These are phyloP conservation scores for Chimonanthus praecox DNA, from an alignment of 164 flowering plant species.

Conservation along the genomic window DNA sequence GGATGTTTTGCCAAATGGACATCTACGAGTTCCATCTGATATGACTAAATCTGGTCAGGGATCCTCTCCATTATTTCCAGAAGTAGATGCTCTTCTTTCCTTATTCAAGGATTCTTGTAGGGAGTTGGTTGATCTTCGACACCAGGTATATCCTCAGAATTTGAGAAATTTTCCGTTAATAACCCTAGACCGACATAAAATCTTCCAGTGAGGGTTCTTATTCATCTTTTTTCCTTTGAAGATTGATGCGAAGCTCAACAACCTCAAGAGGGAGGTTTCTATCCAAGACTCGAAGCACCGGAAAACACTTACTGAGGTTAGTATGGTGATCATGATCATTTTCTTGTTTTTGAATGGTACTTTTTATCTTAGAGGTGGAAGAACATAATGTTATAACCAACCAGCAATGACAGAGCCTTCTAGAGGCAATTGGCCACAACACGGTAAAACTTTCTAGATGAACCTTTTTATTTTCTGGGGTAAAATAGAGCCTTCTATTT, in stretches of 20 bases:
- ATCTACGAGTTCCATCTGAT: constrained; percentile 46
- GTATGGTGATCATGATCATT: constrained; percentile 9
- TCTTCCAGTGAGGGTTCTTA: not conserved
- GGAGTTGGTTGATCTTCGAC: constrained; percentile 79
- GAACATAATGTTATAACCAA: too few relatives aligned
- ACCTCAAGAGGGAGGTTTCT: constrained; percentile 82
- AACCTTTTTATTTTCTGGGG: too few relatives aligned
- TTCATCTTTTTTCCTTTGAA: constrained; percentile 23
- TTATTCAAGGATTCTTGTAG: constrained; percentile 82
- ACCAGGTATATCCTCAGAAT: constrained; percentile 42
- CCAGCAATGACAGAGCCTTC: too few relatives aligned
- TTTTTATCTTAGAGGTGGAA: too few relatives aligned
- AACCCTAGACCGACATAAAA: not conserved
- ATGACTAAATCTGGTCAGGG: constrained; percentile 45
- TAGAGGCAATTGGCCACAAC: too few relatives aligned
- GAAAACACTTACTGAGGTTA: constrained; percentile 89
- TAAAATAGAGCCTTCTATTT: too few relatives aligned
- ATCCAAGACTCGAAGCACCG: constrained; percentile 90
- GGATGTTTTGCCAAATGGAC: constrained; percentile 68
- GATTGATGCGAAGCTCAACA: constrained; percentile 75
- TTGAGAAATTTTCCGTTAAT: not conserved
- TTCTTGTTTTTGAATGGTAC: too few relatives aligned
- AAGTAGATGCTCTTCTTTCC: constrained; percentile 74
- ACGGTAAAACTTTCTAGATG: too few relatives aligned
- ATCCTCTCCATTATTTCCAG: constrained; percentile 73